Evolutionary conservation across 352 stramenopile genomes (phyloP).

Genomic region (Aphanomyces stellatus): DNA sequence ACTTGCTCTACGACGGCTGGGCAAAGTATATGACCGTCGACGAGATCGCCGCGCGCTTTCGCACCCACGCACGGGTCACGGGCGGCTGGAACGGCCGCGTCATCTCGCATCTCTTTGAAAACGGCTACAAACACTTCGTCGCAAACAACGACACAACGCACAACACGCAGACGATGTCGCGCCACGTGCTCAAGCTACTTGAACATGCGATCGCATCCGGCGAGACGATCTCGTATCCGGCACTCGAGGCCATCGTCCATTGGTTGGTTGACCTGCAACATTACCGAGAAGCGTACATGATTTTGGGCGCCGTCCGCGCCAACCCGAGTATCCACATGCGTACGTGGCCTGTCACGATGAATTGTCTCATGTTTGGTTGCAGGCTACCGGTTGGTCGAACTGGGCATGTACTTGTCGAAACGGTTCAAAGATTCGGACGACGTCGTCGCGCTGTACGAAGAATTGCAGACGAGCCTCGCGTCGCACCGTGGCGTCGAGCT

Average conservation of each 20-base stretch:
- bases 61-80: not conserved
- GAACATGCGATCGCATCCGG: not conserved
- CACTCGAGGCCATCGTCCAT: not conserved
- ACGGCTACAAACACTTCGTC: not conserved
- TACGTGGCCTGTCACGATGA: too few species aligned
- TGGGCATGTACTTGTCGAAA: not conserved
- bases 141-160: not conserved
- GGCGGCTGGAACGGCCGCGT: not conserved
- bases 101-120: constrained; percentile 1
- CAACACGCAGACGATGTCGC: not conserved
- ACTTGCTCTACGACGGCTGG: not conserved
- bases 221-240: constrained; percentile 1
- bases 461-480: not conserved
- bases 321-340: not conserved
- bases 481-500: not conserved
- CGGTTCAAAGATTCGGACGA: not conserved
- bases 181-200: not conserved
- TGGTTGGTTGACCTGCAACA: constrained; percentile 3
- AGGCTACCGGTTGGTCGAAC: constrained; percentile 12
- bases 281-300: not conserved
- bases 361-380: too few species aligned
- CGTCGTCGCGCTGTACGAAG: not conserved
- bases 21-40: not conserved
- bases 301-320: not conserved
- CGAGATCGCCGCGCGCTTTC: constrained; percentile 5